Evolutionary conservation across 2,329 filamentous ascomycete species (phyloP), one percentile per base, ranked within the genome.

Genomic region (Gyromitra esculenta): DNA sequence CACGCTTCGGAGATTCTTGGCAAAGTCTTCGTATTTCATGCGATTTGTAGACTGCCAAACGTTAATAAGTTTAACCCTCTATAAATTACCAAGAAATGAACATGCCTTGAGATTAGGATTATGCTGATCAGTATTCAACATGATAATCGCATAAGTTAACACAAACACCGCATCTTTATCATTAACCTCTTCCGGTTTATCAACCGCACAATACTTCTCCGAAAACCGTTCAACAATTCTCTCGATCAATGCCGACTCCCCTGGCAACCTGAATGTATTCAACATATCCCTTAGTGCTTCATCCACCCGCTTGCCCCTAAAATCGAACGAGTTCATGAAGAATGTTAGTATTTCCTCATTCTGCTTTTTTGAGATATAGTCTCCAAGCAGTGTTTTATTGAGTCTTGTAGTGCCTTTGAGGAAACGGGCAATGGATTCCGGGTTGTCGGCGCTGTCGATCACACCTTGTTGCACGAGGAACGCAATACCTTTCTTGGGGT

Each of bases 81-180:
- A n/a, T 31, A 25, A 50, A 25, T 11, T 71, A 31, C 25, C 35
- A 15, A 57, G 8, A 64, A n/a, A 18, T 43, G 41, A 7, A 39
- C 41, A 57, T 76, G 79, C 79, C 80, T 89, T 94, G 78, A 98
- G 84, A 80, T 97, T 98, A 0, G 94, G 94, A 81, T 97, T 99
- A 83, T 98, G 96, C 81, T 96, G 92, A 82, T 99, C 96, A 0
- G 95, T 97, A 82, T 99, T 99, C 73, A 99, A 86, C 89, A 99
- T 94, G 83, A 99, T 97, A 81, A 97, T 96, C 48, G 94, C 96
- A 82, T 99, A 99, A 0, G 92, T 95, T 66, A 99, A 86, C 62
- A 99, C 90, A 81, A 92, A 99, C 25, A 96, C 90, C 6, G 94
- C 90, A 83, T 99, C 96, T 80, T 92, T 91, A 81, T 97, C 91